Conservation (phyloP, 1,284 basidiomycete genomes). For the Sanghuangporus weigelae region DNA sequence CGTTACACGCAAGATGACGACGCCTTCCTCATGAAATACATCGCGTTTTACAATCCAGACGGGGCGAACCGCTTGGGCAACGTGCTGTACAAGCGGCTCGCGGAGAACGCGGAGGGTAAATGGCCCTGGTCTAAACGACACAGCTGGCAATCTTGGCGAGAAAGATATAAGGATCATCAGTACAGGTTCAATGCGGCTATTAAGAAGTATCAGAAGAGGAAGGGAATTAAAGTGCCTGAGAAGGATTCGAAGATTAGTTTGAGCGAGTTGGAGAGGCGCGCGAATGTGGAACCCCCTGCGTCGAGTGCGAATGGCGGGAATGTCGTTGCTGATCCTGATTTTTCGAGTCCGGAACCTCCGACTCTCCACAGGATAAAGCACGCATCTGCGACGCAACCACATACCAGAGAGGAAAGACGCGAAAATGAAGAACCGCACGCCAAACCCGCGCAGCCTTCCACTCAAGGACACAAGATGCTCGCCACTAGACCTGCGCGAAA, state of each 20-base stretch:
- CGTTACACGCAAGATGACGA: constrained; percentile 30
- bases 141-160: constrained; percentile 49
- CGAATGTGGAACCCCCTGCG: too few relatives aligned
- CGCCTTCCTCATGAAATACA: constrained; percentile 33
- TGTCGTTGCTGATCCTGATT: not conserved
- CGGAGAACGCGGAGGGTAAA: constrained; percentile 32
- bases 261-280: not conserved
- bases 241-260: not conserved
- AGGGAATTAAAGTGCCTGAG: not conserved
- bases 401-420: not conserved
- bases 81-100: constrained; percentile 36
- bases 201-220: constrained; percentile 13
- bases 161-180: constrained; percentile 42
- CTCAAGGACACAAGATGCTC: not conserved
- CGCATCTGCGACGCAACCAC: not conserved
- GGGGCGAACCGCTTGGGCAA: constrained; percentile 36
- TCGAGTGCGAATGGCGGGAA: not conserved
- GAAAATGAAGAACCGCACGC: not conserved
- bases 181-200: constrained; percentile 38
- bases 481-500: not conserved
- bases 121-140: constrained; percentile 41
- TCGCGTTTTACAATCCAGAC: constrained; percentile 34
- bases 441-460: not conserved
- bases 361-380: not conserved
- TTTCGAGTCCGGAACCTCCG: not conserved